These are phyloP conservation scores for Tolypocladium sp. DNA, from an alignment of 2,329 filamentous ascomycete genomes.

Conservation along the genomic window DNA sequence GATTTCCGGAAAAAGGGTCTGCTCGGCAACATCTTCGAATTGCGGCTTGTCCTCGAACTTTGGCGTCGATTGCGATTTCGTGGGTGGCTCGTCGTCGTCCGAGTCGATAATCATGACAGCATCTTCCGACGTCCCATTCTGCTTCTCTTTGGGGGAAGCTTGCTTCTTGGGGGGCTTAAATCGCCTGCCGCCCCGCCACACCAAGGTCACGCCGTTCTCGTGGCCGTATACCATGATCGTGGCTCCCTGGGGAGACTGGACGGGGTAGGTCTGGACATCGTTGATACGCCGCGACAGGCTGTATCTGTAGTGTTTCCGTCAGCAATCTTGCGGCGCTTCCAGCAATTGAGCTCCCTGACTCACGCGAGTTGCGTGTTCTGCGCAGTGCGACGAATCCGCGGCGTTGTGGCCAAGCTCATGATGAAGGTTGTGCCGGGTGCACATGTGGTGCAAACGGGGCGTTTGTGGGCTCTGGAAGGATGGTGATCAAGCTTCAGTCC, in stretches of 20 bases:
- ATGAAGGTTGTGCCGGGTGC: constrained; percentile 4
- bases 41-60: constrained; percentile 45
- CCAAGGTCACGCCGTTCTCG: constrained; percentile 50
- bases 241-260: constrained; percentile 53
- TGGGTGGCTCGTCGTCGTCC: constrained; percentile 43
- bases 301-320: constrained; percentile 34
- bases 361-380: constrained; percentile 42
- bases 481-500: neutral
- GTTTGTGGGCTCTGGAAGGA: neutral
- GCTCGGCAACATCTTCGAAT: constrained; percentile 44
- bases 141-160: constrained; percentile 27
- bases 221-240: constrained; percentile 55
- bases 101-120: constrained; percentile 55
- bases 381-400: constrained; percentile 35
- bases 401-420: constrained; percentile 24
- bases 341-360: constrained; percentile 5
- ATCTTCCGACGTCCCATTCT: constrained; percentile 43
- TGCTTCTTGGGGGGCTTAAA: constrained; percentile 39
- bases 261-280: constrained; percentile 51
- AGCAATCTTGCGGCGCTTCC: neutral
- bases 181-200: constrained; percentile 54
- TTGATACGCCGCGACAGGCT: constrained; percentile 49
- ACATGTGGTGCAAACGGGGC: constrained; percentile 1
- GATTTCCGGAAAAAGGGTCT: constrained; percentile 43
- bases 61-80: constrained; percentile 19